Base-by-base conservation (phyloP, 1,284 basidiomycete genomes). In the Ceratobasidium sp. region DNA sequence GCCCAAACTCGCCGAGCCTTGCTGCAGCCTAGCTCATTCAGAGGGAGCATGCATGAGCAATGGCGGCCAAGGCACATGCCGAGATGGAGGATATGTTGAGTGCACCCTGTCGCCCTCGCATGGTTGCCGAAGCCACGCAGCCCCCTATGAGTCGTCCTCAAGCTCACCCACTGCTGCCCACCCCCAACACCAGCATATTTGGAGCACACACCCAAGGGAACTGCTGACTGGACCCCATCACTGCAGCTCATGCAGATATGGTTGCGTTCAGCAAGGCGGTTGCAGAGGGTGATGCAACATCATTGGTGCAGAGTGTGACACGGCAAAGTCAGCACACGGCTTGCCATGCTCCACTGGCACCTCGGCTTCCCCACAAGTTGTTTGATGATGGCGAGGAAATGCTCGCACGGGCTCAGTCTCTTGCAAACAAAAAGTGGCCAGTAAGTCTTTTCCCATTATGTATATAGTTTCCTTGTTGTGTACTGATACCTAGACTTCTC, bases 1-100 rank as follows among this genome's bases (percentile, higher is more conserved):
- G 56, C 3, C 56, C 56, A 40, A 59, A 59, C 33, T 59, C 36
- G 18, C 56, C 56, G n/a, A 21, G 18, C 36, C n/a, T 59, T 6
- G 14, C 56, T 9, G 7, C 56, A 33, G 28, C 56, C 36, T 18
- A 38, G 56, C 56, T 40, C 4, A 33, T 59, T 23, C 30, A 14
- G 56, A 36, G 6, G 56, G 56, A 59, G 23, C 56, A 36, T 11
- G n/a, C 28, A 18, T 36, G 48, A 25, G 48, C 48, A 25, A 4
- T 25, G 8, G 48, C 23, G 23, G 48, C 48, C 21, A 49, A 25
- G 48, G 48, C 23, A 21, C 48, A 11, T 23, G 48, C 48, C 11
- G 48, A 49, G 48, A 14, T 25, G 48, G 21, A 14, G 16, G 11
- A 21, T 3, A 12, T 12, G 21, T 12, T 14, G 23, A 11, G 48